Evolutionary conservation across 208 protist species (phyloP), one percentile per base, ranked within the genome.

Genomic region (Balamuthia mandrillaris): DNA sequence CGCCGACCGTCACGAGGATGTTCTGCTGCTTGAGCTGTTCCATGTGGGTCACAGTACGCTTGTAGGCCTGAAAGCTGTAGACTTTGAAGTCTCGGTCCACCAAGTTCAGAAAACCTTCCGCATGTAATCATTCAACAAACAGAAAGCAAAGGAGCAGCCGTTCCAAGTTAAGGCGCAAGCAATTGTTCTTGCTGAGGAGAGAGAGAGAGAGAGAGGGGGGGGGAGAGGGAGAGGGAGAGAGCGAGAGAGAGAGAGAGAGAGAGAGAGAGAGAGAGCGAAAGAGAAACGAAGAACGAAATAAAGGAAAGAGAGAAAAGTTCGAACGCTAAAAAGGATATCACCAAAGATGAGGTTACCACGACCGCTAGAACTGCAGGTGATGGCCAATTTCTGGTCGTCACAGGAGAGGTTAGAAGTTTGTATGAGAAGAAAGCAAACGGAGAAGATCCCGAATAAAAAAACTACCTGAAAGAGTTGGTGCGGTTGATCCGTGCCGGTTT

Each of bases 341-440:
- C 95, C 95, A 51, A 96, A 90, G 49, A 96, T 93, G 33, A 97
- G 66, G 21, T 90, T 81, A 60, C 94, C 92, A n/a, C 92, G 86
- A 14, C 93, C 94, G 86, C 94, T 93, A 45, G 93, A 94, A 70
- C 86, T 90, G 74, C 90, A 92, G 51, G 91, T 93, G 18, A 95
- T 92, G 41, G 93, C 87, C 78, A 96, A 78, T 84, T 88, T 88
- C 79, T 92, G 68, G 31, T 41, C 16, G 47, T 12, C 6, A 6
- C 9, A 75, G n/a, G 18, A 24, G 29, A 68, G 14, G 14, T 24
- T 68, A 24, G 60, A 68, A 12, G 60, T 12, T 12, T 68, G 21
- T 24, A 35, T 24, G 21, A 14, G 29, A 68, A 68, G n/a, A 24
- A 24, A 12, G 60, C 12, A 68, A 35, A n/a, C n/a, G n/a, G n/a